Conservation (phyloP, 106 monocot genomes). For the Amphibolis antarctica region DNA sequence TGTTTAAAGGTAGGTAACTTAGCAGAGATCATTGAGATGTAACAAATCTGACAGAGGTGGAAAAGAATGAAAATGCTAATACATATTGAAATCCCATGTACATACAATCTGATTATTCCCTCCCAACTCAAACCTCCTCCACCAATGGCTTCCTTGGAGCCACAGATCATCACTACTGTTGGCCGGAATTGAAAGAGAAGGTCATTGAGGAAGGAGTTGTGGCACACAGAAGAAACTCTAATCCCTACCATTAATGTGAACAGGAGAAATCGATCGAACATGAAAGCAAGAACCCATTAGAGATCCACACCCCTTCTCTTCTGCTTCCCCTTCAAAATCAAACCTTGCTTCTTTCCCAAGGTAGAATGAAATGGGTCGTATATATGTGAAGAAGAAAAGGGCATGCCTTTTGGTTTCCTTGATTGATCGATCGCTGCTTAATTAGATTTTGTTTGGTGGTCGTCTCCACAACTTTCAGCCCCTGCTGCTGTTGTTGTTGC, state of each 20-base stretch:
- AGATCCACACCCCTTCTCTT: neutral
- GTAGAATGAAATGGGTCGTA: neutral
- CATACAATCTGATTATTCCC: constrained; percentile 2
- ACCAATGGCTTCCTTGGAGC: neutral
- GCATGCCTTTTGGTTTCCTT: neutral
- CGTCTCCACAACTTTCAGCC: constrained; percentile 26
- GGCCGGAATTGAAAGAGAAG: neutral
- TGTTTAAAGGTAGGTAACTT: no score
- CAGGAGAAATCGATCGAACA: neutral
- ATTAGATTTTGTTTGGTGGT: constrained; percentile 44
- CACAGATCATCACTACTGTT: neutral
- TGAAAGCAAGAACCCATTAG: neutral
- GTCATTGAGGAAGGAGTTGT: neutral
- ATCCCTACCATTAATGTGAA: no score
- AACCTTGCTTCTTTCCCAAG: no score
- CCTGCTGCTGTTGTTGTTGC: constrained; percentile 22
- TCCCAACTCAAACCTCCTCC: neutral
- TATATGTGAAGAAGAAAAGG: neutral
- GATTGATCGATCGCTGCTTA: constrained; percentile 11
- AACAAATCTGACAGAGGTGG: no score
- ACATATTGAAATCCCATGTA: neutral
- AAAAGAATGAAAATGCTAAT: no score
- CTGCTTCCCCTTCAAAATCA: neutral
- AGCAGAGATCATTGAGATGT: no score
- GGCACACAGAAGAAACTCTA: neutral